Evolutionary conservation across 345 rosid species (phyloP).

Genomic region (Anacardium occidentale): DNA sequence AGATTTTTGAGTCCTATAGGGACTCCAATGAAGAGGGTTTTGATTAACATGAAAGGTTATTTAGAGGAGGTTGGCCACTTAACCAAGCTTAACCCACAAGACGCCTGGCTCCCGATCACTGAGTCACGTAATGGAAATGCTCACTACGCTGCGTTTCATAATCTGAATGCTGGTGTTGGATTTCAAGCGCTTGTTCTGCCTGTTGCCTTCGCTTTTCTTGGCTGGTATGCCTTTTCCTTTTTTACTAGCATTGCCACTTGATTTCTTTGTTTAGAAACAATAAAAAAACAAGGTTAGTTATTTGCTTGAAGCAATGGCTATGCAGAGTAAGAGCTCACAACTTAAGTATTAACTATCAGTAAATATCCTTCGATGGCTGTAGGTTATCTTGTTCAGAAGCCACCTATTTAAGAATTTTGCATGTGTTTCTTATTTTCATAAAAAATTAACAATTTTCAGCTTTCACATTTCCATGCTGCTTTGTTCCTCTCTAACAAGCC

Average conservation of each 20-base stretch:
- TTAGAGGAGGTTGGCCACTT: conserved; percentile 92
- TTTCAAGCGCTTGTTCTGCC: conserved; percentile 94
- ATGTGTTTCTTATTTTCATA: neutral
- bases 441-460: neutral
- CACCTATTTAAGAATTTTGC: neutral
- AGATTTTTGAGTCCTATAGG: conserved; percentile 93
- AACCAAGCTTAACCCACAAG: conserved; percentile 95
- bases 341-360: neutral
- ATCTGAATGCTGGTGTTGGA: conserved; percentile 92
- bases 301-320: conserved; percentile 1
- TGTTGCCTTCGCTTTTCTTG: conserved; percentile 92
- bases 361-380: neutral
- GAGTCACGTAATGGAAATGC: conserved; percentile 99
- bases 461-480: neutral
- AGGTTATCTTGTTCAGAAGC: neutral
- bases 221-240: conserved; percentile 53
- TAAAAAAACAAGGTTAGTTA: neutral
- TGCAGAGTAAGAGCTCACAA: neutral
- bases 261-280: neutral
- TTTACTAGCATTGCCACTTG: neutral
- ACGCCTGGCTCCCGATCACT: conserved; percentile 97
- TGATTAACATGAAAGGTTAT: conserved; percentile 90
- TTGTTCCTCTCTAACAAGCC: neutral
- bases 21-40: conserved; percentile 95
- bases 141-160: conserved; percentile 96